Conservation (phyloP, 306 rosid genomes). For the Trifolium dubium region DNA sequence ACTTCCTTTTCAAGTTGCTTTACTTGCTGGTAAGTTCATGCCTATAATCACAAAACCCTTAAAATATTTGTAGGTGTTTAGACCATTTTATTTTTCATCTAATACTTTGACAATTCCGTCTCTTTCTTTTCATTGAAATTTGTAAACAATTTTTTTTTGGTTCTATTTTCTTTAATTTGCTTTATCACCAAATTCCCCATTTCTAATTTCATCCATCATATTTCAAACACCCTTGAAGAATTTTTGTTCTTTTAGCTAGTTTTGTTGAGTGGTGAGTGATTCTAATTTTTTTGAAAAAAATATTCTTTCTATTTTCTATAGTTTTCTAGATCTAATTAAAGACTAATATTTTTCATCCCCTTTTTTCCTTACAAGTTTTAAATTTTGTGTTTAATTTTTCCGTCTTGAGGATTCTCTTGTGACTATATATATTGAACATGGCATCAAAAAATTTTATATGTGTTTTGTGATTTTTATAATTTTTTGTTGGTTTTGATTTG, state of each 20-base stretch:
- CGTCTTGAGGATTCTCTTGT: not conserved
- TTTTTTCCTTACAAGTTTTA: not conserved
- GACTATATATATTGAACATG: not conserved
- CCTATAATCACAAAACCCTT: not conserved
- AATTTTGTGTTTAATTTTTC: not conserved
- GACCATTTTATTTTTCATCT: constrained; percentile 4
- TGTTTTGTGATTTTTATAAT: not conserved
- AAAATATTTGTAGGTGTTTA: constrained; percentile 18
- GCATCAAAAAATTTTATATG: not conserved
- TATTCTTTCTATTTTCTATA: not conserved
- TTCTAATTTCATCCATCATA: not conserved
- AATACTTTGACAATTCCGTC: constrained; percentile 10
- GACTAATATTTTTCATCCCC: not conserved
- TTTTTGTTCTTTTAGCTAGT: not conserved
- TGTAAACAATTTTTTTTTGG: not conserved
- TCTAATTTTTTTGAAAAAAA: constrained; percentile 16
- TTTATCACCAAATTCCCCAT: not conserved
- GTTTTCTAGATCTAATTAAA: constrained; percentile 31
- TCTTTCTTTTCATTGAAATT: not conserved
- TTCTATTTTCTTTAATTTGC: not conserved
- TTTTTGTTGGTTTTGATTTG: not conserved
- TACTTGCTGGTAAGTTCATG: constrained; percentile 34
- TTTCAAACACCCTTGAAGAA: not conserved
- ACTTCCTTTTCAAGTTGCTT: constrained; percentile 38
- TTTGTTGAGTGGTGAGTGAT: not conserved